These are phyloP conservation scores for Microsporum canis DNA, from an alignment of 2,329 filamentous ascomycete species.

Conservation along the genomic window DNA sequence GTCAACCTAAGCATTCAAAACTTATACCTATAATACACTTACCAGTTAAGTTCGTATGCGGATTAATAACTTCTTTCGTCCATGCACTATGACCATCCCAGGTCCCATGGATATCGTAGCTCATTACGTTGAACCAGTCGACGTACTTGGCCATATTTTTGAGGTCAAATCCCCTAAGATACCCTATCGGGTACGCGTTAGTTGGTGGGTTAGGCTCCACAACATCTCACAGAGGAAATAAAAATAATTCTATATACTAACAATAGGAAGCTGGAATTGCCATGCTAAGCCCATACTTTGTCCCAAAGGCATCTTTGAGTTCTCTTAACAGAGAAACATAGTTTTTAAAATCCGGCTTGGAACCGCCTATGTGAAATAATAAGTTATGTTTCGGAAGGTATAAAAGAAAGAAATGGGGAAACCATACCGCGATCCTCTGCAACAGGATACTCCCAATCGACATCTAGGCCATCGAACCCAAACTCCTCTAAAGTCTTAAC, in stretches of 20 bases:
- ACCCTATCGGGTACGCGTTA: slow-evolving; percentile 11
- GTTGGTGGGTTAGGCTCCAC: neutral
- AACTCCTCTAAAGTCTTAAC: slow-evolving; percentile 8
- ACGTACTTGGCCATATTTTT: slow-evolving; percentile 14
- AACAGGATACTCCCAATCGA: slow-evolving; percentile 18
- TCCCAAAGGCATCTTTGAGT: slow-evolving; percentile 4
- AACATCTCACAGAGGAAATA: neutral
- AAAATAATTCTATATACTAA: neutral
- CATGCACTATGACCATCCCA: slow-evolving; percentile 18
- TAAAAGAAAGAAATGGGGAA: neutral
- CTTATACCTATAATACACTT: slow-evolving; percentile 8
- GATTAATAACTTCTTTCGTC: slow-evolving; percentile 11
- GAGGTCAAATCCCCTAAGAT: slow-evolving; percentile 20
- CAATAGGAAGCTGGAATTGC: slow-evolving; percentile 11
- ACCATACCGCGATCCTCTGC: slow-evolving; percentile 26
- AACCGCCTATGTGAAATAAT: slow-evolving; percentile 19
- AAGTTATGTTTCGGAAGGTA: neutral
- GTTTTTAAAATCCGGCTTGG: slow-evolving; percentile 8
- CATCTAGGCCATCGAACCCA: slow-evolving; percentile 13
- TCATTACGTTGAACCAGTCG: slow-evolving; percentile 23
- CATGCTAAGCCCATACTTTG: slow-evolving; percentile 9
- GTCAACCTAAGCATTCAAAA: slow-evolving; percentile 14
- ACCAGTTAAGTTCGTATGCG: slow-evolving; percentile 23
- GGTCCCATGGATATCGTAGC: slow-evolving; percentile 20
- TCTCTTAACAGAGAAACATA: slow-evolving; percentile 10